Percentiles rank a stretch among this genome's conserved stretches.
Conservation (phyloP, 805 yeast genomes). For the Babjeviella inositovora region DNA sequence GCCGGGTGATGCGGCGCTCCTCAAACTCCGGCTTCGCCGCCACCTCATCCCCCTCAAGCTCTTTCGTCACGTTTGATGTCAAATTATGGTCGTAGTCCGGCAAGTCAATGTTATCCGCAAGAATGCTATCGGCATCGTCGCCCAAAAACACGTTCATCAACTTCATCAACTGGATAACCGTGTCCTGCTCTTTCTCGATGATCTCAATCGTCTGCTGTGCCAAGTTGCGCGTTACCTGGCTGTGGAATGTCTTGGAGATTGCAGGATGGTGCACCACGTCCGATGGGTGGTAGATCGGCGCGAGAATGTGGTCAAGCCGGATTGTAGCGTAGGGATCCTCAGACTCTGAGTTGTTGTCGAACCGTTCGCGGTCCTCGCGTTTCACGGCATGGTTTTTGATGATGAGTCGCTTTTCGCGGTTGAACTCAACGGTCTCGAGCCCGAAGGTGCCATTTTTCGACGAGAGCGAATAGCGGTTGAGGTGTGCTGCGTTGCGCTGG, state of each 20-base stretch:
- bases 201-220: conserved; percentile 62
- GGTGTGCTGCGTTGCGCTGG: conserved; percentile 26
- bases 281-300: conserved; percentile 69
- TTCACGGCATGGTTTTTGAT: too few species aligned
- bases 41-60: conserved; percentile 4
- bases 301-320: conserved; percentile 30
- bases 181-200: conserved; percentile 69
- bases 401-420: too few species aligned
- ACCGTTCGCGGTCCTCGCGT: too few species aligned
- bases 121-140: conserved; percentile 60
- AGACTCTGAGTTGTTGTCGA: too few species aligned
- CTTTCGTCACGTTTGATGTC: conserved; percentile 8
- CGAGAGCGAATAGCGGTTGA: too few species aligned
- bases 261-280: conserved; percentile 65
- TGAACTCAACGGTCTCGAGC: too few species aligned
- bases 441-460: too few species aligned
- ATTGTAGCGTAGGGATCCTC: conserved; percentile 13
- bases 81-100: conserved; percentile 59
- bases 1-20: conserved; percentile 5
- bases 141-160: conserved; percentile 73
- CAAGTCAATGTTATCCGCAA: conserved; percentile 48
- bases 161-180: conserved; percentile 54
- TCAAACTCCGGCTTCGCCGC: conserved; percentile 4
- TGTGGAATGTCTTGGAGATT: conserved; percentile 46
- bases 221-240: conserved; percentile 33